Evolutionary conservation across 164 flowering plant species (phyloP).

Genomic region (Aristolochia fimbriata): DNA sequence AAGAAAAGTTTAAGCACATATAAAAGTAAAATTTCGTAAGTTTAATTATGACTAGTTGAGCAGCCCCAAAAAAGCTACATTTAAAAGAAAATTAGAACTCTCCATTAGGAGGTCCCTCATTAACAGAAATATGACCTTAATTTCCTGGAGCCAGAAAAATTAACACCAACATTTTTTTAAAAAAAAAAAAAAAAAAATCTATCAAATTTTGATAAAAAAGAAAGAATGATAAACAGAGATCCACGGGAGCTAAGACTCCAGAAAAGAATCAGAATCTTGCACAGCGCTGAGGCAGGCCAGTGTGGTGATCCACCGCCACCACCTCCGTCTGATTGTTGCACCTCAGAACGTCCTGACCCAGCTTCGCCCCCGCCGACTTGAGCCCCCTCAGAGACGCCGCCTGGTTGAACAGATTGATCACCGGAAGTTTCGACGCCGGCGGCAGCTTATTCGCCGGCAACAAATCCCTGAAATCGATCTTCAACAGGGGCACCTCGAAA

Average conservation of each 20-base stretch:
- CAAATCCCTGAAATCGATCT: conserved; percentile 43
- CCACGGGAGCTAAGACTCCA: neutral
- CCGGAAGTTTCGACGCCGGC: conserved; percentile 76
- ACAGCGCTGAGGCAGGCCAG: conserved; percentile 69
- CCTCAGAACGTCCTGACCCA: conserved; percentile 67
- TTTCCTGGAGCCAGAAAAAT: too few species aligned
- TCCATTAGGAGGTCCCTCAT: neutral
- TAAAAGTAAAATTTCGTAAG: neutral
- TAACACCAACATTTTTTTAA: too few species aligned
- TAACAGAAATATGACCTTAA: too few species aligned
- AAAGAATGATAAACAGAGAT: neutral
- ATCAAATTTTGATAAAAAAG: neutral
- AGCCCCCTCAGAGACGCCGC: conserved; percentile 74
- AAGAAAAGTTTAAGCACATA: neutral
- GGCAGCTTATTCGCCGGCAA: conserved; percentile 76
- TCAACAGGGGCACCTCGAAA: conserved; percentile 80
- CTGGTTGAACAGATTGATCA: conserved; percentile 81
- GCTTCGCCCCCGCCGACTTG: conserved; percentile 85
- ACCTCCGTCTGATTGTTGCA: conserved; percentile 51
- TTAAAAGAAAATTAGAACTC: neutral
- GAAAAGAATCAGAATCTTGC: conserved; percentile 41
- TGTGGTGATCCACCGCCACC: conserved; percentile 59
- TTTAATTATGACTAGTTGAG: too few species aligned
- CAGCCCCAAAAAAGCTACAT: neutral
- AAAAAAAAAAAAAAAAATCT: neutral